Evolutionary conservation across 257 asterid species (phyloP), one percentile per base, ranked within the genome.

Genomic region (Nemophila menziesii): DNA sequence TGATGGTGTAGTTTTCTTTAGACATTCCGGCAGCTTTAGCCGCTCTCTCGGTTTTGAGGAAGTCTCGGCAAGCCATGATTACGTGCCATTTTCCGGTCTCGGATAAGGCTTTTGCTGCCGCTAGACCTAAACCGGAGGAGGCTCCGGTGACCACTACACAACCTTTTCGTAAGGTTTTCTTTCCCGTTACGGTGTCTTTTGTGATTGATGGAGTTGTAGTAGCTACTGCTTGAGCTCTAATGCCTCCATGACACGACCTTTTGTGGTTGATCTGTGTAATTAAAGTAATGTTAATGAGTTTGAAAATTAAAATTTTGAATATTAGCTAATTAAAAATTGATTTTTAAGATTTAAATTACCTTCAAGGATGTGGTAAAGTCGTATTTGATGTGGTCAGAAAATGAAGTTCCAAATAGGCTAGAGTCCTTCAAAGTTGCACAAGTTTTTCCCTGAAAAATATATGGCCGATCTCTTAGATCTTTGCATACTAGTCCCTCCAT

Each of bases 31-130:
- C 64, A 1, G 86, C 47, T 46, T 70, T 83, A 3, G 95, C 95
- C 0, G 93, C 95, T 66, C 61, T 80, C 56, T 73, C 90, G 1
- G 92, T 82, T 75, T 83, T 83, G 49, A 83, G 94, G 68, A 83
- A 83, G 58, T 79, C 68, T 51, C 95, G 67, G 68, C 95, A 83
- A 7, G 89, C 95, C 95, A 83, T 79, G 51, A 74, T 71, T 7
- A 83, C 86, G 5, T 83, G 85, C 95, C 93, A 83, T 63, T 83
- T 79, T 23, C 93, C 93, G 15, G 80, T 71, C 8, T 83, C 95
- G 1, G 79, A 71, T 3, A 83, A 69, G 5, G 95, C 75, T 60
- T 83, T 83, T 0, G 95, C 95, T 5, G 93, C 59, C 48, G 95
- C 90, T 2, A 83, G 95, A 39, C 95, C 95, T 42, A 83, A 29